Base-by-base conservation (phyloP, 1,284 basidiomycete genomes). In the Austroboletus novae-zelandiae region DNA sequence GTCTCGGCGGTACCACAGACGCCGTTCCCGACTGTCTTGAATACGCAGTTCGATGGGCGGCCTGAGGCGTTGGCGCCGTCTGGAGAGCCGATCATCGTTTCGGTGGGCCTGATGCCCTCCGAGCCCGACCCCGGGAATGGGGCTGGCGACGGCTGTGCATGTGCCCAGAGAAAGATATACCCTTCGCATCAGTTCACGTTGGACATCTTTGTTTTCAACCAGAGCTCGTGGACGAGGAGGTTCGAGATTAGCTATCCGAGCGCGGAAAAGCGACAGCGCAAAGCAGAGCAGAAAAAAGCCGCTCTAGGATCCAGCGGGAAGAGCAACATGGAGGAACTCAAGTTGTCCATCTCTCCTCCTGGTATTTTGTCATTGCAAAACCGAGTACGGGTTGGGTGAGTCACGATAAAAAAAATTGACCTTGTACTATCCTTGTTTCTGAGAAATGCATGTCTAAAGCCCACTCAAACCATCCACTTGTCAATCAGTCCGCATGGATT, bases 141-240 rank as follows among this genome's bases (percentile, higher is more conserved):
- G 15, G 13, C 51, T 45, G 61, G 47, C 52, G 54, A 31, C 52
- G 50, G 47, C 37, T 59, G 54, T 41, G 55, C 61, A 40, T 40
- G 57, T 36, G 54, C 67, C 41, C 70, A 69, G 18, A 71, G 68
- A 32, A 75, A 71, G 68, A 83, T 94, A 58, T 81, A 79, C 54
- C 83, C 87, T 5, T 72, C 89, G 32, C 83, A 91, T 57, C 76
- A 79, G 44, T 95, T 95, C 67, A 85, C 82, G 37, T 68, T 94
- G 56, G 91, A 95, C 59, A 86, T 94, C 6, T 94, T 94, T 61
- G 89, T 94, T 45, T 91, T 89, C 64, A 95, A 94, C 63, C 84
- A 86, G 66, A 86, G 84, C n/a, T 75, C 81, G 44, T 83, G 85
- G 75, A 84, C 84, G 45, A 74, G 89, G 52, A 69, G 90, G 52